Conservation (phyloP, 495 filamentous ascomycete genomes). For the Trichodelitschia bisporula region DNA sequence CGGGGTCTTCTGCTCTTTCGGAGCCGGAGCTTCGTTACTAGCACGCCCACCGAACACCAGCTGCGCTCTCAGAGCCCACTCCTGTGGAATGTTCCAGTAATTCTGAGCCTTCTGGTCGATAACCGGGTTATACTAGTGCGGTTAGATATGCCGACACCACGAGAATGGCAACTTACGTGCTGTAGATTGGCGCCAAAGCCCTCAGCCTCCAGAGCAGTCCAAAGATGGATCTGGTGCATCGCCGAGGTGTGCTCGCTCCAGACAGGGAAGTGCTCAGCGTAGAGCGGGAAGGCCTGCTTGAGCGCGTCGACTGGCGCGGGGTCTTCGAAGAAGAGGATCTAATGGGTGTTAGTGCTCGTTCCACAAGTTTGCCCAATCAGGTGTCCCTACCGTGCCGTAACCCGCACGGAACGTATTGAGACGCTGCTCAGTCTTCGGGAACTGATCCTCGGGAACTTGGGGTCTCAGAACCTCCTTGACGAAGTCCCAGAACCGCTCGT, state of each 20-base stretch:
- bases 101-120: conserved; percentile 28
- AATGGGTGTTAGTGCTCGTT: no score
- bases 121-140: conserved; percentile 42
- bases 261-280: conserved; percentile 35
- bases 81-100: conserved; percentile 28
- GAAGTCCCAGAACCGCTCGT: conserved; percentile 38
- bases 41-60: conserved; percentile 20
- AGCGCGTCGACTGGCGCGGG: conserved; percentile 22
- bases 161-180: no score
- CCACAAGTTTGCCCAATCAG: no score
- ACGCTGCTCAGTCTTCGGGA: conserved; percentile 23
- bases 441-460: conserved; percentile 28
- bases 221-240: conserved; percentile 43
- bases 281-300: conserved; percentile 27
- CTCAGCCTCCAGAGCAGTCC: conserved; percentile 42
- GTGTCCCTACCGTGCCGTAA: conserved; percentile 30
- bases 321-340: conserved; percentile 45
- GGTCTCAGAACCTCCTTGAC: conserved; percentile 24
- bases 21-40: conserved; percentile 21
- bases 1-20: conserved; percentile 21
- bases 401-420: conserved; percentile 27
- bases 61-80: conserved; percentile 27
- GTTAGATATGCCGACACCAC: no score
- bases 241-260: conserved; percentile 36
- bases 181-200: conserved; percentile 50